Evolutionary conservation across 1,284 basidiomycete species (phyloP).

Genomic region (Abortiporus biennis): DNA sequence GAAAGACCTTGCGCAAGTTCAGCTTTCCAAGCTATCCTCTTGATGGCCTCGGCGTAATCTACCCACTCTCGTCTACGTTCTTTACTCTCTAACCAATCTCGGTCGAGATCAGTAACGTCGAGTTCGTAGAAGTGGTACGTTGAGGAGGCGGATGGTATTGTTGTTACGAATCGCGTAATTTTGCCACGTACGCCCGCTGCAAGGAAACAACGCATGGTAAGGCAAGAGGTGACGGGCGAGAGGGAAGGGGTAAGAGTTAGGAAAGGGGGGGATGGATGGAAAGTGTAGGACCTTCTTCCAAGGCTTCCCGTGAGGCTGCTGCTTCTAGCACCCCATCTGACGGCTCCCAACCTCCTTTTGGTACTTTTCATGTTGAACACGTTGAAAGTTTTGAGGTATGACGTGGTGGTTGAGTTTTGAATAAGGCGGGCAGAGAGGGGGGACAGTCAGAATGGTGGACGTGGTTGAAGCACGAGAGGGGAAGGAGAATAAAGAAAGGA

Average conservation of each 20-base stretch:
- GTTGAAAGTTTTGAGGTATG: conserved; percentile 1
- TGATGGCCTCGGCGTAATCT: conserved; percentile 71
- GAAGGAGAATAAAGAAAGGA: conserved; percentile 5
- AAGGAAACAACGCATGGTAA: conserved; percentile 17
- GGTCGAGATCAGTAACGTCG: conserved; percentile 66
- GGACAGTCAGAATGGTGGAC: conserved; percentile 7
- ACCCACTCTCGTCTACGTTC: conserved; percentile 81
- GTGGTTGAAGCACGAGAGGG: conserved; percentile 8
- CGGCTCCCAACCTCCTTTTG: conserved; percentile 82
- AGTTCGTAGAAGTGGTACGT: conserved; percentile 86
- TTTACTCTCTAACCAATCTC: conserved; percentile 70
- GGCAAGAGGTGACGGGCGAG: neutral
- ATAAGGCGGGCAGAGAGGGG: conserved; percentile 4
- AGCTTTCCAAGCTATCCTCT: conserved; percentile 70
- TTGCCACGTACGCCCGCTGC: conserved; percentile 76
- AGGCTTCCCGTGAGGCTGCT: conserved; percentile 81
- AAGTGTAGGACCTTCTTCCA: conserved; percentile 88
- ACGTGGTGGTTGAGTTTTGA: neutral
- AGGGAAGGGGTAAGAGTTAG: conserved; percentile 35
- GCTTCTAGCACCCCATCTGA: conserved; percentile 73
- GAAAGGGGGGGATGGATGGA: conserved; percentile 56
- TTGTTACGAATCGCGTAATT: conserved; percentile 72
- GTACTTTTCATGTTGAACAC: conserved; percentile 45
- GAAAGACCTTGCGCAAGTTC: conserved; percentile 70
- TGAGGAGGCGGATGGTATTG: conserved; percentile 67